A percentile compares a stretch with the other conserved stretches of the same genome.
Conservation (phyloP, 352 stramenopile species). For the Albugo laibachii region DNA sequence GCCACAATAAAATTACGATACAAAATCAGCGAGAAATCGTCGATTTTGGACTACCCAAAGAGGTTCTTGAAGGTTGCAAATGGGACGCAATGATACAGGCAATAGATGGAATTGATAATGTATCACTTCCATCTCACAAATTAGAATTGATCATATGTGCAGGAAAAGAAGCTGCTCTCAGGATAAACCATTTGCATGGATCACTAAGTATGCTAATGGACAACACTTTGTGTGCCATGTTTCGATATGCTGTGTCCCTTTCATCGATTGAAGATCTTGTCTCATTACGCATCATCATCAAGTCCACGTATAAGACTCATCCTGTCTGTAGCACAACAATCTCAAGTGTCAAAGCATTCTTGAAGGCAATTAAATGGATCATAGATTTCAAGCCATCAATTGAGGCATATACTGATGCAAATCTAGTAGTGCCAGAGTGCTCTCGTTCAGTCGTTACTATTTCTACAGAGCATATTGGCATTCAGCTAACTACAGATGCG, state of each 20-base stretch:
- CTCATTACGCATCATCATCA: slow-evolving; percentile 24
- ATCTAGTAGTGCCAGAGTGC: slow-evolving; percentile 17
- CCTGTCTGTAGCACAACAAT: slow-evolving; percentile 51
- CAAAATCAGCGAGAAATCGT: slow-evolving; percentile 26
- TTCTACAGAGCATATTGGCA: slow-evolving; percentile 62
- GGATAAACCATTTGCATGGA: slow-evolving; percentile 30
- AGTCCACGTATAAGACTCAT: slow-evolving; percentile 40
- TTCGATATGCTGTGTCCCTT: slow-evolving; percentile 46
- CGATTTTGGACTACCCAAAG: slow-evolving; percentile 44
- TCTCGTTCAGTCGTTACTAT: slow-evolving; percentile 54
- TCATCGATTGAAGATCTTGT: slow-evolving; percentile 35
- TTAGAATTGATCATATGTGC: slow-evolving; percentile 47
- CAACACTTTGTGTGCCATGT: slow-evolving; percentile 33
- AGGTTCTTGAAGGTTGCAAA: slow-evolving; percentile 28
- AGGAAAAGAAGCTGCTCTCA: slow-evolving; percentile 23
- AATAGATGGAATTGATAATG: slow-evolving; percentile 46
- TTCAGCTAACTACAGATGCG: slow-evolving; percentile 62
- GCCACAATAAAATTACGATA: slow-evolving; percentile 23
- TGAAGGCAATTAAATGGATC: slow-evolving; percentile 65
- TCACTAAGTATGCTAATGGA: slow-evolving; percentile 35
- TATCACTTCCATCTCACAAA: slow-evolving; percentile 68
- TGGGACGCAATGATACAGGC: slow-evolving; percentile 34
- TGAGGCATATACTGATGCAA: slow-evolving; percentile 17
- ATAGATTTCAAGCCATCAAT: slow-evolving; percentile 24
- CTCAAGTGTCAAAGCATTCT: slow-evolving; percentile 31